A percentile compares a stretch with the other conserved stretches of the same genome.
Conservation (phyloP, 2,329 filamentous ascomycete species). For the Parascedosporium putredinis region DNA sequence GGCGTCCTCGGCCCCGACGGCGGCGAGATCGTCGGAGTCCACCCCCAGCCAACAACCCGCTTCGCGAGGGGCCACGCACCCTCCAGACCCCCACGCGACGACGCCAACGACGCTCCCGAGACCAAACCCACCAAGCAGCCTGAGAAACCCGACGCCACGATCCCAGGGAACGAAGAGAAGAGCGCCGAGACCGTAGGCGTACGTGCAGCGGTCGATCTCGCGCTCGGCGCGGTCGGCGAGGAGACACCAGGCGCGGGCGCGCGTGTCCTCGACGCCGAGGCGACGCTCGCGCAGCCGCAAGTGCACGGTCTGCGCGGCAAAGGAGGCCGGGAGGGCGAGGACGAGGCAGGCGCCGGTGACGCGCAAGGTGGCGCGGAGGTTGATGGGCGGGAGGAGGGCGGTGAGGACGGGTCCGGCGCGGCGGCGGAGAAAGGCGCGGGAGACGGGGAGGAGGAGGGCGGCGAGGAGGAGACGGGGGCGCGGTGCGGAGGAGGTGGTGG, state of each 20-base stretch:
- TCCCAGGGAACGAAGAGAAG: not conserved
- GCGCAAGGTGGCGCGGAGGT: not conserved
- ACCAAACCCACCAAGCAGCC: not conserved
- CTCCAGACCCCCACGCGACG: not conserved
- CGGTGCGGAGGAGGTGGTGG: not conserved
- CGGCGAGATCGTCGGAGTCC: not conserved
- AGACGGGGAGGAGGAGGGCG: not conserved
- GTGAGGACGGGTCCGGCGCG: not conserved
- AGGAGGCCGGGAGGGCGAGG: not conserved
- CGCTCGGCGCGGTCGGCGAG: not conserved
- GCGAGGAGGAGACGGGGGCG: no score
- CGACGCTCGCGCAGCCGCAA: no score
- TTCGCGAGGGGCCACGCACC: not conserved
- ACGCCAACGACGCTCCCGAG: not conserved
- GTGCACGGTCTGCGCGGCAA: not conserved
- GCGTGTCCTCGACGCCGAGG: not conserved
- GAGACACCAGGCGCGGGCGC: not conserved
- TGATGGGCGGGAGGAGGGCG: not conserved
- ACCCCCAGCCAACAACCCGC: not conserved
- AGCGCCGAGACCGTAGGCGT: not conserved
- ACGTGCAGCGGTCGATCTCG: not conserved
- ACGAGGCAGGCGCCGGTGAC: not conserved
- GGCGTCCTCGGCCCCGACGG: not conserved
- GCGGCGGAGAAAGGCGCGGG: not conserved
- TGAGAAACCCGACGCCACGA: not conserved